These are phyloP conservation scores for Cudoniella acicularis DNA, from an alignment of 495 filamentous ascomycete species.

Conservation along the genomic window DNA sequence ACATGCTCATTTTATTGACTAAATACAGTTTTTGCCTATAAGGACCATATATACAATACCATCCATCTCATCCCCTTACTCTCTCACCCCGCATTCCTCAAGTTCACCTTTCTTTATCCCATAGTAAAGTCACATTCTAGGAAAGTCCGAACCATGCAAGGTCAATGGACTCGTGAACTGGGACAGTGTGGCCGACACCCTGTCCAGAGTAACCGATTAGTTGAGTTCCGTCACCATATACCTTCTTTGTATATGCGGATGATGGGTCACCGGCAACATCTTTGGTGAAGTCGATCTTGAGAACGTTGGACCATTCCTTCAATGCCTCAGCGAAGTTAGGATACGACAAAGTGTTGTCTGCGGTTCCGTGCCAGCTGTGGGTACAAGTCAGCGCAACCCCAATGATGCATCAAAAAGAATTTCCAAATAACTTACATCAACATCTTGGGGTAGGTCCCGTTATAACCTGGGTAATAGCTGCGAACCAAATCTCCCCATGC, in stretches of 20 bases:
- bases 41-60: neutral
- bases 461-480: conserved; percentile 47
- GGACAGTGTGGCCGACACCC: conserved; percentile 47
- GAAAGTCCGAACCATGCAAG: conserved; percentile 48
- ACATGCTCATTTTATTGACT: neutral
- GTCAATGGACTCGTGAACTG: conserved; percentile 39
- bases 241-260: conserved; percentile 49
- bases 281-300: conserved; percentile 23
- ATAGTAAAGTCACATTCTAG: conserved; percentile 11
- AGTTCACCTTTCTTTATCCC: neutral
- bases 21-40: neutral
- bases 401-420: neutral
- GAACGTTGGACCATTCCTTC: conserved; percentile 39
- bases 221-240: conserved; percentile 48
- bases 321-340: conserved; percentile 47
- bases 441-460: conserved; percentile 40
- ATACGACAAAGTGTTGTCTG: conserved; percentile 43
- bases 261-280: conserved; percentile 26
- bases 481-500: conserved; percentile 47
- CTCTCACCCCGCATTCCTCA: neutral
- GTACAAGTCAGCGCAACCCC: conserved; percentile 5
- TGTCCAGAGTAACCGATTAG: conserved; percentile 43
- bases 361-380: conserved; percentile 44
- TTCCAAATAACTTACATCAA: conserved; percentile 38
- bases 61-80: neutral